These are phyloP conservation scores for Moringa oleifera DNA, from an alignment of 345 rosid species.

Conservation along the genomic window DNA sequence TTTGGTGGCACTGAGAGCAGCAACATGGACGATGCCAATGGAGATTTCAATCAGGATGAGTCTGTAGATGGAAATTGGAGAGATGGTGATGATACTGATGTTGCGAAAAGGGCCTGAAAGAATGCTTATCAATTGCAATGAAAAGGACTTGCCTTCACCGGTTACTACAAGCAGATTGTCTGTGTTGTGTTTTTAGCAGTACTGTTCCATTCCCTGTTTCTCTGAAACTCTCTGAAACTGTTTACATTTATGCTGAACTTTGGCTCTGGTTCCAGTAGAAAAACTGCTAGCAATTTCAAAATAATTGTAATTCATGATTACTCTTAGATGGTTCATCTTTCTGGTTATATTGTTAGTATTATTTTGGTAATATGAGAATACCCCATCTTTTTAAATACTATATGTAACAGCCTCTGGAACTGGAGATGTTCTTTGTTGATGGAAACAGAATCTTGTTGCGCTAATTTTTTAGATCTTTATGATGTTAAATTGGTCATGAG, in stretches of 20 bases:
- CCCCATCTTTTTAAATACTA: too few relatives aligned
- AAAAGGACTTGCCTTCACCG: not conserved
- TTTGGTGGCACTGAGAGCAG: slow-evolving; percentile 23
- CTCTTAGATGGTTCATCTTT: not conserved
- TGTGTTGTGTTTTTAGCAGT: not conserved
- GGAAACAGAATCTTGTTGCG: too few relatives aligned
- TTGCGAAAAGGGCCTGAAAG: slow-evolving; percentile 71
- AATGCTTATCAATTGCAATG: not conserved
- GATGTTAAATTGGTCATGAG: too few relatives aligned
- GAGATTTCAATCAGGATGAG: slow-evolving; percentile 24
- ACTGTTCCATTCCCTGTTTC: not conserved
- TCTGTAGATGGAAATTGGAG: slow-evolving; percentile 22
- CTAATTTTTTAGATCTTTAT: too few relatives aligned
- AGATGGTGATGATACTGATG: slow-evolving; percentile 39
- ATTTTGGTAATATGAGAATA: too few relatives aligned
- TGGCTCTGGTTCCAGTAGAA: too few relatives aligned
- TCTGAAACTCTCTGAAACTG: not conserved
- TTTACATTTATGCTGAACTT: not conserved
- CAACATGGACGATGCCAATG: slow-evolving; percentile 18
- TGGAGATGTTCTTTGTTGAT: too few relatives aligned
- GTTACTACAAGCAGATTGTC: not conserved
- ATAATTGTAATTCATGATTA: not conserved
- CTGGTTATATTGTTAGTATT: too few relatives aligned
- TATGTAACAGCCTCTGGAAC: too few relatives aligned
- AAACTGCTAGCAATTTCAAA: too few relatives aligned